phyloP scores from a whole-genome alignment of 495 filamentous ascomycete genomes.

The Xylaria intraflava region DNA sequence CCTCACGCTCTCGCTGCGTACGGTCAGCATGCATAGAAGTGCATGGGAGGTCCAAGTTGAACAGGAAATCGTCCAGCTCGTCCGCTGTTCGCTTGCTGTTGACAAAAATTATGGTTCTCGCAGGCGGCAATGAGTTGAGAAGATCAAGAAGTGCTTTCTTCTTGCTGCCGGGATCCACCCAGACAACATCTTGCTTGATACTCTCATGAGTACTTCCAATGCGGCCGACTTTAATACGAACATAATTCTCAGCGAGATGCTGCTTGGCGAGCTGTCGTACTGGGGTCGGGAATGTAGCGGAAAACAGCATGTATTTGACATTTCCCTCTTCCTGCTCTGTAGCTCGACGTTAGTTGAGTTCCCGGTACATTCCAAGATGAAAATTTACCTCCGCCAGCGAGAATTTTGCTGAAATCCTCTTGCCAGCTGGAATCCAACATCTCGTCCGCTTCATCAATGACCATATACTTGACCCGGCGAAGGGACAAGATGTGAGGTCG shows the following conservation, averaged over 20 bases:
- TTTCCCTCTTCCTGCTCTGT: slow-evolving; percentile 71
- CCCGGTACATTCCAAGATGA: not conserved
- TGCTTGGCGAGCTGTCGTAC: slow-evolving; percentile 68
- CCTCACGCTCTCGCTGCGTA: slow-evolving; percentile 88
- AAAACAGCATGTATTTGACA: slow-evolving; percentile 86
- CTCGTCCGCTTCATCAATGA: slow-evolving; percentile 95
- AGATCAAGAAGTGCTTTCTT: slow-evolving; percentile 65
- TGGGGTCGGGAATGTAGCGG: slow-evolving; percentile 78
- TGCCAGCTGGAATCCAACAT: slow-evolving; percentile 74
- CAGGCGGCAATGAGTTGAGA: slow-evolving; percentile 57
- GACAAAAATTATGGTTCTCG: slow-evolving; percentile 86
- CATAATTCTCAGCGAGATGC: slow-evolving; percentile 62
- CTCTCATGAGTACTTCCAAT: slow-evolving; percentile 71
- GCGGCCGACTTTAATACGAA: slow-evolving; percentile 78
- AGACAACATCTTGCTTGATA: slow-evolving; percentile 71
- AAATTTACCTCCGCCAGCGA: slow-evolving; percentile 67
- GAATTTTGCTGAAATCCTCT: slow-evolving; percentile 58
- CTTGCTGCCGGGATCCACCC: slow-evolving; percentile 56
- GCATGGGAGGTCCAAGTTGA: slow-evolving; percentile 66
- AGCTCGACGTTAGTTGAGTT: slow-evolving; percentile 9
- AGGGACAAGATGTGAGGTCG: slow-evolving; percentile 62
- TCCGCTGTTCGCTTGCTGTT: slow-evolving; percentile 72
- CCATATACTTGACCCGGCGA: slow-evolving; percentile 68
- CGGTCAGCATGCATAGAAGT: slow-evolving; percentile 84
- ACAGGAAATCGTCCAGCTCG: slow-evolving; percentile 79